phyloP scores from a whole-genome alignment of 768 basidiomycete species.

The Mycena polygramma region DNA sequence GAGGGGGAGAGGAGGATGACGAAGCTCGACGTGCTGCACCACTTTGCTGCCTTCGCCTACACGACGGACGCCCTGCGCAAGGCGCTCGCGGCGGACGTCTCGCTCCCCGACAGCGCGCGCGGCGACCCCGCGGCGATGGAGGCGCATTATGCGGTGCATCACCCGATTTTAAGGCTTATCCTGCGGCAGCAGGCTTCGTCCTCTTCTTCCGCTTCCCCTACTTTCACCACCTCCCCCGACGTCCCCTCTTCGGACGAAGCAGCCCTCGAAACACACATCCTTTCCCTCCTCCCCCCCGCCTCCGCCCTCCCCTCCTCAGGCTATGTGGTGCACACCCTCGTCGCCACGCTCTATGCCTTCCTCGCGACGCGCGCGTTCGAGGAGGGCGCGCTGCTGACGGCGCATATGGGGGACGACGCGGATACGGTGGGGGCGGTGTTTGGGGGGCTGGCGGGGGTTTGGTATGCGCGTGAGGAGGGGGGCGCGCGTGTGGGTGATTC shows the following conservation, averaged over 20 bases:
- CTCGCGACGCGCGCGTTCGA: conserved; percentile 58
- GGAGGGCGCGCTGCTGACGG: conserved; percentile 58
- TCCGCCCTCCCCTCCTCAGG: conserved; percentile 52
- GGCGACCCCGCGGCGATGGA: conserved; percentile 45
- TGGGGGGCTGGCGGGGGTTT: conserved; percentile 59
- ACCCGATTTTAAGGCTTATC: conserved; percentile 54
- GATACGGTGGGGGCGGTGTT: conserved; percentile 63
- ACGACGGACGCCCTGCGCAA: conserved; percentile 43
- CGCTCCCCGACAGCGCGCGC: conserved; percentile 25
- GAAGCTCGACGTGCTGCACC: conserved; percentile 55
- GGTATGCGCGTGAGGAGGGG: conserved; percentile 52
- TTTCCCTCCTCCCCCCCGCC: conserved; percentile 44
- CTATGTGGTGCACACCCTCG: conserved; percentile 55
- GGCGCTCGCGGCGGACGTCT: conserved; percentile 48
- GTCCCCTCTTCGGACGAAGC: background rate
- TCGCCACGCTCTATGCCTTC: conserved; percentile 61
- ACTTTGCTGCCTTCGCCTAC: conserved; percentile 56
- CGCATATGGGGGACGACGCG: conserved; percentile 59
- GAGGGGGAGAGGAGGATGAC: conserved; percentile 39
- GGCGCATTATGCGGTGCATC: conserved; percentile 48
- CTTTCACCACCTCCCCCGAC: background rate
- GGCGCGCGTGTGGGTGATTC: too few species aligned
- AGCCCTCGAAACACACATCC: background rate
- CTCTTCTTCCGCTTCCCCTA: conserved; percentile 21
- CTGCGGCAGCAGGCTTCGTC: background rate